Base-by-base conservation (phyloP, 2,329 filamentous ascomycete genomes). In the Aureobasidium sp. region DNA sequence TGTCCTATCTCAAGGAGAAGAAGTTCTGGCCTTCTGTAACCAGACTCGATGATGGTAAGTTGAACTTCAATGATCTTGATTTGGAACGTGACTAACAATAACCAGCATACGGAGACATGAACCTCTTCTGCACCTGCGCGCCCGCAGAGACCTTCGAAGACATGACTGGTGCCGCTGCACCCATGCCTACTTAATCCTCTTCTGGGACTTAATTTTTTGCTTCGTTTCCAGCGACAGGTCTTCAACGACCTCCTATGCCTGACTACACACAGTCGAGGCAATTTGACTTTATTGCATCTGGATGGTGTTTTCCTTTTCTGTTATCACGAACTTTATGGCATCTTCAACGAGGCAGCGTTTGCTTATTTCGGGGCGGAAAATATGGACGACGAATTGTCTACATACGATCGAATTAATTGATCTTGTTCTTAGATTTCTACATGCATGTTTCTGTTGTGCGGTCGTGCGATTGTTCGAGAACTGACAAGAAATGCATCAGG, bases 1-100 rank as follows among this genome's bases (percentile, higher is more conserved):
- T 96, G 65, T 80, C 85, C 0, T 96, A 85, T 76, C 77, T 97
- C 65, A 83, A 84, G 74, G 90, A 96, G 83, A 97, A 95, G 87
- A 97, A 97, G 81, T 97, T 97, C 78, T 97, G 93, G 93, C 92
- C 93, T 0, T 86, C 80, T 39, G 91, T 96, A 15, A 90, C 88
- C 7, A 83, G 93, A 73, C 80, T 97, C 22, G 89, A 97, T 73
- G 93, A 97, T 79, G 83, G 90, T 93, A 75, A 81, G 88, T 80
- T 75, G 66, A 75, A 65, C 15, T 9, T 11, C 5, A 4, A 24
- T 33, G 0, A 15, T 12, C 3, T 22, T 22, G 5, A 27, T 40
- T 11, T 15, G 2, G 14, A 5, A 17, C 17, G 42, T 24, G 22
- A 19, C 50, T 54, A 19, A 54, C 50, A 2, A 31, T 22, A 35